phyloP scores from a whole-genome alignment of 345 rosid species.

The Gossypium stocksii region DNA sequence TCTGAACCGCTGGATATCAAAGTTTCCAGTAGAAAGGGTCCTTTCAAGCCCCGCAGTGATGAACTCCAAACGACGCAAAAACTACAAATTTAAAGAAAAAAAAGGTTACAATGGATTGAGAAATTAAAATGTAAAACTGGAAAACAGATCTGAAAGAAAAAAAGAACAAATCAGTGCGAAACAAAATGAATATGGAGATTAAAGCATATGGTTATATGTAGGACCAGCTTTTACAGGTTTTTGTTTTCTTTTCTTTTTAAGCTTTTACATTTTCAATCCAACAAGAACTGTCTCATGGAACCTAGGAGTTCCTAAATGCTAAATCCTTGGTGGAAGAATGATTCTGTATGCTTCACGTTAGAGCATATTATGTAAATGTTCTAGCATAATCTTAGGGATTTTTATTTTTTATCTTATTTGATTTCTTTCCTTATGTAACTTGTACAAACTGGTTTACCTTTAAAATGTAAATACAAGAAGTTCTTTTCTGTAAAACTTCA shows the following conservation, averaged over 20 bases:
- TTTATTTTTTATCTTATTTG: too few species aligned
- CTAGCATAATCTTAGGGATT: too few species aligned
- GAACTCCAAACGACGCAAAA: constrained; percentile 30
- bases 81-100: constrained; percentile 26
- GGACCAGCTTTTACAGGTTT: not conserved
- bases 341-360: not conserved
- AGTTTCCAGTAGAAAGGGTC: constrained; percentile 91
- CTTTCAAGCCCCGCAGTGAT: constrained; percentile 70
- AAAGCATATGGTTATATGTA: not conserved
- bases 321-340: not conserved
- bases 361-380: too few species aligned
- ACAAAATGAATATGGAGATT: not conserved
- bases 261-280: not conserved
- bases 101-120: constrained; percentile 1
- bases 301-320: not conserved
- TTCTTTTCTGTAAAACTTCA: too few species aligned
- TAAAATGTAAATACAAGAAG: too few species aligned
- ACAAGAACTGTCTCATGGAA: not conserved
- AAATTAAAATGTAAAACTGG: not conserved
- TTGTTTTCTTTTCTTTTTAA: not conserved
- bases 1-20: constrained; percentile 81
- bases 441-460: too few species aligned
- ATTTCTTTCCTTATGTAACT: too few species aligned
- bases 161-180: not conserved
- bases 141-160: not conserved